These are phyloP conservation scores for Coniochaeta sp. DNA, from an alignment of 2,329 filamentous ascomycete genomes.

Conservation along the genomic window DNA sequence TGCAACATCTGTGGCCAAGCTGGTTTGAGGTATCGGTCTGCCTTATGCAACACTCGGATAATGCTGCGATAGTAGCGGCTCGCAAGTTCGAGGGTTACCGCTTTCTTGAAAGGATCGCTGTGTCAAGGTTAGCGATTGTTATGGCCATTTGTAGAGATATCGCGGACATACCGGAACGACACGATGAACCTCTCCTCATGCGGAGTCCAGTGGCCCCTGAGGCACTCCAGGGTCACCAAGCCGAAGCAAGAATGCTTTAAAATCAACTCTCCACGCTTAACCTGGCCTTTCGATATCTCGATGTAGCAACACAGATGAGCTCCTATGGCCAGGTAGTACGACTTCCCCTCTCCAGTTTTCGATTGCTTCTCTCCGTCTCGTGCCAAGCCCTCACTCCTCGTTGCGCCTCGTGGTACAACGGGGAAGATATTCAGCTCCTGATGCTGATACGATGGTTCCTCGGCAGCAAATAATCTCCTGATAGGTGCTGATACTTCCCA, in stretches of 20 bases:
- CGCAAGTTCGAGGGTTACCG: constrained; percentile 34
- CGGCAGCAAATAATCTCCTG: constrained; percentile 34
- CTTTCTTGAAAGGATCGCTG: constrained; percentile 23
- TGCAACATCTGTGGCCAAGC: constrained; percentile 52
- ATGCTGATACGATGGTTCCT: constrained; percentile 31
- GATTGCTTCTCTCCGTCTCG: constrained; percentile 37
- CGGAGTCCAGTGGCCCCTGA: constrained; percentile 41
- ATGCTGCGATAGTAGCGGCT: constrained; percentile 48
- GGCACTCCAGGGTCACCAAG: constrained; percentile 42
- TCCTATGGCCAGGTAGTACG: constrained; percentile 48
- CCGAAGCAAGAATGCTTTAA: constrained; percentile 44
- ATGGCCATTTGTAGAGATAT: neutral
- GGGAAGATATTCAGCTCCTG: constrained; percentile 41
- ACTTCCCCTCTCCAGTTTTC: constrained; percentile 40
- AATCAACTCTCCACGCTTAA: constrained; percentile 35
- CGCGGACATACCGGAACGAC: constrained; percentile 39
- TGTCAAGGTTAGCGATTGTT: constrained; percentile 3
- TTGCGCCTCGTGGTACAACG: constrained; percentile 40
- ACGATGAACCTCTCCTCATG: constrained; percentile 51
- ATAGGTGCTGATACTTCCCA: constrained; percentile 41
- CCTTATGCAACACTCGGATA: constrained; percentile 45
- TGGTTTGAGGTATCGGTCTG: constrained; percentile 49
- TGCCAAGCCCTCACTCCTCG: constrained; percentile 22
- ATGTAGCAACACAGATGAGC: constrained; percentile 46
- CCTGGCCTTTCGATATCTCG: constrained; percentile 39